These are phyloP conservation scores for Amylostereum areolatum DNA, from an alignment of 1,284 basidiomycete species.

Conservation along the genomic window DNA sequence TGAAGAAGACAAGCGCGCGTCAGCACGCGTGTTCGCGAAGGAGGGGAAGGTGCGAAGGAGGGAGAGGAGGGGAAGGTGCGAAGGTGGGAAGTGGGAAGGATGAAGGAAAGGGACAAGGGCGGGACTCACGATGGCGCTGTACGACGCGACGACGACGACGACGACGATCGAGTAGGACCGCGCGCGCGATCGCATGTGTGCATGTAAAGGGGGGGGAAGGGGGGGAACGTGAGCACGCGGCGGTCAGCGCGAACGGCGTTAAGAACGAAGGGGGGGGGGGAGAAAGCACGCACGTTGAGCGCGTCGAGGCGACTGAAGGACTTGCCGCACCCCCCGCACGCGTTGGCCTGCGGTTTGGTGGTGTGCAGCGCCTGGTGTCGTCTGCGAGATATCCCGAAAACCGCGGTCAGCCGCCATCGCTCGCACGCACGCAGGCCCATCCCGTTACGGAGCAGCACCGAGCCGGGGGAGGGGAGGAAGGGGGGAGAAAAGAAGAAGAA, in stretches of 20 bases:
- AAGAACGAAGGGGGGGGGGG: no score
- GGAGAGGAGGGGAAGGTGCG: conserved; percentile 2
- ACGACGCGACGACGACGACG: conserved; percentile 15
- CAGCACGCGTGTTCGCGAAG: conserved; percentile 2
- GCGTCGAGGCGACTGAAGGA: conserved; percentile 92
- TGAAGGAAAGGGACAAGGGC: no score
- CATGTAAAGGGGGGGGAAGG: no score
- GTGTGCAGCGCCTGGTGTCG: conserved; percentile 86
- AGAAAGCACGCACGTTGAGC: conserved; percentile 73
- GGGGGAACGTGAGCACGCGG: no score
- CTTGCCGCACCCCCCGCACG: conserved; percentile 90
- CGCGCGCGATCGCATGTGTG: no score
- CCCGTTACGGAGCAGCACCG: neutral
- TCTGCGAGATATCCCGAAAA: conserved; percentile 28
- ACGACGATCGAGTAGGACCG: conserved; percentile 2
- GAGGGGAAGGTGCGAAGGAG: conserved; percentile 1
- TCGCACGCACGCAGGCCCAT: neutral
- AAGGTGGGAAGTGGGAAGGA: no score
- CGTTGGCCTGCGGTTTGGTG: conserved; percentile 76
- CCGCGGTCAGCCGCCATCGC: conserved; percentile 10
- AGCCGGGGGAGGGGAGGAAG: conserved; percentile 8
- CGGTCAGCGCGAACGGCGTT: no score
- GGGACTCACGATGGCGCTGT: conserved; percentile 30
- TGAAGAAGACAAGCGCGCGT: conserved; percentile 4
- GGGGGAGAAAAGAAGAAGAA: conserved; percentile 9